These are phyloP conservation scores for Cyclostephanos tholiformis DNA, from an alignment of 108 stramenopile species.

Conservation along the genomic window DNA sequence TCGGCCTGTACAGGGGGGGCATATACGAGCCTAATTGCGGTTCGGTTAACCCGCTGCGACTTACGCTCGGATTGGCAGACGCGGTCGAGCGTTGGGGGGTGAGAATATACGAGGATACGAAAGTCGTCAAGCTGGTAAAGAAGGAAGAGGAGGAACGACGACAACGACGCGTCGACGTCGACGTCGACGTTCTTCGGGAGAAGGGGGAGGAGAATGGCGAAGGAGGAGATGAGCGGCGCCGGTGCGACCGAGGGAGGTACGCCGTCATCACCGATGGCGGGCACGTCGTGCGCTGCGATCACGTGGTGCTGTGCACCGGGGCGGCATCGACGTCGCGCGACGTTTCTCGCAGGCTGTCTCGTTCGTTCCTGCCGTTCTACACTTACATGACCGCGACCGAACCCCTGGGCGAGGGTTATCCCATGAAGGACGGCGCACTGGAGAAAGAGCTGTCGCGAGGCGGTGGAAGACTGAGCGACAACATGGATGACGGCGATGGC, in stretches of 20 bases:
- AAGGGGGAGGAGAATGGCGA: background rate
- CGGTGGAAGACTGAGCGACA: background rate
- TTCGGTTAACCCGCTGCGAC: conserved; percentile 28
- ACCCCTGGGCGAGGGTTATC: conserved; percentile 25
- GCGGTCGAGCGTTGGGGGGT: conserved; percentile 40
- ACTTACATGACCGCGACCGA: conserved; percentile 46
- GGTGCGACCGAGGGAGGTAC: conserved; percentile 17
- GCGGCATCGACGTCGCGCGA: conserved; percentile 8
- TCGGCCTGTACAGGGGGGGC: conserved; percentile 35
- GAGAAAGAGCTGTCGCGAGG: conserved; percentile 5
- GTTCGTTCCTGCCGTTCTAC: conserved; percentile 39
- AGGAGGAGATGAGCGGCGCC: background rate
- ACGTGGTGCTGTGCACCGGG: conserved; percentile 47
- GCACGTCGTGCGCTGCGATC: conserved; percentile 27
- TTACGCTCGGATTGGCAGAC: conserved; percentile 37
- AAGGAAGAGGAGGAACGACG: background rate
- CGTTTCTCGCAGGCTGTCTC: conserved; percentile 22
- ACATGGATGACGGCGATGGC: background rate
- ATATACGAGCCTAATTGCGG: conserved; percentile 41
- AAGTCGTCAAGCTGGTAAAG: conserved; percentile 27
- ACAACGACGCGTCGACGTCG: too few relatives aligned
- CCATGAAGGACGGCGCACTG: conserved; percentile 14
- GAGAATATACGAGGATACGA: conserved; percentile 28
- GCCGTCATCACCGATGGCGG: conserved; percentile 27
- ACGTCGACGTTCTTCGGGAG: background rate